These are phyloP conservation scores for Leptographium procerum DNA, from an alignment of 2,329 filamentous ascomycete species.

Conservation along the genomic window DNA sequence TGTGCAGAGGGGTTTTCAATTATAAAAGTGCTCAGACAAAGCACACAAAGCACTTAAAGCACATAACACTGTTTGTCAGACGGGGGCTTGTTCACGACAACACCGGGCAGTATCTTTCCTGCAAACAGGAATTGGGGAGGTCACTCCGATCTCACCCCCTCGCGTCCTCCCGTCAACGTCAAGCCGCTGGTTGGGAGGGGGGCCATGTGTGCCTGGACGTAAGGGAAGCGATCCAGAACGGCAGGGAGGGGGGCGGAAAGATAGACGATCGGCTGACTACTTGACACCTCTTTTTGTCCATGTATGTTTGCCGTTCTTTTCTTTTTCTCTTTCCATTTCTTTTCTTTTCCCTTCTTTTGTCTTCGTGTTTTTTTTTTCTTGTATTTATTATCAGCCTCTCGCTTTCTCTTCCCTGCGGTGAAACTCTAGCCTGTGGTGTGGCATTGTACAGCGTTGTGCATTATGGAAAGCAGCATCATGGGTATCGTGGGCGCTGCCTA, in stretches of 20 bases:
- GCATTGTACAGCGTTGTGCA: neutral
- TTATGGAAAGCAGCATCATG: neutral
- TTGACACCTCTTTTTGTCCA: no score
- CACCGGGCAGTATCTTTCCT: no score
- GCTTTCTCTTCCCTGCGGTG: neutral
- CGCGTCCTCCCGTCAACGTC: neutral
- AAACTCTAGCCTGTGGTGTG: neutral
- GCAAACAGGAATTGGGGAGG: neutral
- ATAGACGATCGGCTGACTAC: neutral
- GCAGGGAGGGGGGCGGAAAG: neutral
- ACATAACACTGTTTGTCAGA: no score
- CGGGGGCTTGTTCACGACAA: no score
- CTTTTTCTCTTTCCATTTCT: neutral
- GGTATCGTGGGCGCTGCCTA: neutral
- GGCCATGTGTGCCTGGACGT: neutral
- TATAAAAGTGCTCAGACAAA: neutral
- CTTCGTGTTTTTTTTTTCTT: neutral
- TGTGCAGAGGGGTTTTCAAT: neutral
- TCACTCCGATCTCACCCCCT: neutral
- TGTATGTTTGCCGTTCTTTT: neutral
- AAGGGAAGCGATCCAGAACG: neutral
- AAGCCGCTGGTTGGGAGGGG: neutral
- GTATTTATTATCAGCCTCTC: neutral
- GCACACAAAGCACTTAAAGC: no score
- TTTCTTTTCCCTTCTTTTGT: neutral